phyloP scores from a whole-genome alignment of 2,329 filamentous ascomycete genomes.

The Seiridium unicorne region DNA sequence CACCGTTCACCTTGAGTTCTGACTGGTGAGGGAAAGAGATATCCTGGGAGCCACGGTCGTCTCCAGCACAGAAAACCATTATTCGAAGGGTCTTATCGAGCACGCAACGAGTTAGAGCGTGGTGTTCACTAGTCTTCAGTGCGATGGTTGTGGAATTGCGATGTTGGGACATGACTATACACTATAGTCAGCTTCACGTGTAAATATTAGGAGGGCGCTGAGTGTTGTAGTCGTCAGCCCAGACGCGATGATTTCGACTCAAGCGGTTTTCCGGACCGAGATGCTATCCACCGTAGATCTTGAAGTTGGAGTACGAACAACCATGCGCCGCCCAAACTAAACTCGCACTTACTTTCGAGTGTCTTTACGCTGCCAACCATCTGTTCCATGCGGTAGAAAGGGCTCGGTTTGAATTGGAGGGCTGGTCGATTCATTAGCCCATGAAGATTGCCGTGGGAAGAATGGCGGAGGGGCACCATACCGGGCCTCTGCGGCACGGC shows the following conservation, averaged over 20 bases:
- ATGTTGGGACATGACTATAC: constrained; percentile 54
- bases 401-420: constrained; percentile 64
- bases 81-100: constrained; percentile 64
- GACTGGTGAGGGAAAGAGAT: constrained; percentile 90
- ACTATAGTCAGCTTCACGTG: neutral
- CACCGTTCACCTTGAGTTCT: constrained; percentile 85
- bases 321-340: neutral
- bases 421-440: constrained; percentile 1
- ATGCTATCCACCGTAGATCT: no score
- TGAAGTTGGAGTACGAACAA: neutral
- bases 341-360: constrained; percentile 64
- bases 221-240: no score
- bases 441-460: neutral
- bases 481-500: constrained; percentile 3
- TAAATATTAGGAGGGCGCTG: neutral
- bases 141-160: constrained; percentile 45
- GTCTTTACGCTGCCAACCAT: constrained; percentile 63
- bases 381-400: constrained; percentile 75
- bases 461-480: neutral
- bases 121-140: constrained; percentile 49
- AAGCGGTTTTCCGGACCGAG: no score
- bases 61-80: constrained; percentile 79
- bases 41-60: constrained; percentile 65
- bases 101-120: constrained; percentile 53
- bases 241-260: no score